Percentiles rank a stretch among this genome's conserved stretches.
These are phyloP conservation scores for Harringtonia aguacate DNA, from an alignment of 2,329 filamentous ascomycete species.

Conservation along the genomic window DNA sequence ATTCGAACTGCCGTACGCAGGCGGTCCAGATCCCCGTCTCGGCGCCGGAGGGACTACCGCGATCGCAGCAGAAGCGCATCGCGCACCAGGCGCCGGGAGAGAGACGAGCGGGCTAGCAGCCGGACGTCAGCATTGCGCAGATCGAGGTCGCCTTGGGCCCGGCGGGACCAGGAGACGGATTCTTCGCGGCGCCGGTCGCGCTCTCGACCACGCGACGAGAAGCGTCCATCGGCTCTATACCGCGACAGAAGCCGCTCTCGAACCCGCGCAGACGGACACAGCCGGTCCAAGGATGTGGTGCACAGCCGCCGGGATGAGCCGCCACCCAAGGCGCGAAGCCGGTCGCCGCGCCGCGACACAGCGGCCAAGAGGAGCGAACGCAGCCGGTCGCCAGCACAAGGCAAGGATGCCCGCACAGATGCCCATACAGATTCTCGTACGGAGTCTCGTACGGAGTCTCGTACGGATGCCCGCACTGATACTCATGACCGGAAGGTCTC, in stretches of 20 bases:
- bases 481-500: conserved; percentile 16
- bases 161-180: not conserved
- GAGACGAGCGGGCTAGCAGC: not conserved
- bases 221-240: not conserved
- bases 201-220: not conserved
- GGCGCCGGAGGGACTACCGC: conserved; percentile 6
- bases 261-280: not conserved
- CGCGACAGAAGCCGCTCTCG: conserved; percentile 8
- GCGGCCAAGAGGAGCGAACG: conserved; percentile 7
- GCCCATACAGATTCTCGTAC: no score
- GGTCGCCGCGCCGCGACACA: not conserved
- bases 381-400: conserved; percentile 12
- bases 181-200: not conserved
- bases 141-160: conserved; percentile 3
- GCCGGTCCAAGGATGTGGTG: not conserved
- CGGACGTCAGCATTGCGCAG: conserved; percentile 1
- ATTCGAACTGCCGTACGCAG: not conserved
- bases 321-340: not conserved
- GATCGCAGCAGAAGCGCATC: conserved; percentile 6
- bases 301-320: no score
- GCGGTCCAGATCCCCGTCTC: conserved; percentile 8
- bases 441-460: no score
- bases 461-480: no score
- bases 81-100: not conserved
- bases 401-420: no score